Evolutionary conservation across 1,139 yeast genomes (phyloP).

Genomic region (Taiozyma sp.): DNA sequence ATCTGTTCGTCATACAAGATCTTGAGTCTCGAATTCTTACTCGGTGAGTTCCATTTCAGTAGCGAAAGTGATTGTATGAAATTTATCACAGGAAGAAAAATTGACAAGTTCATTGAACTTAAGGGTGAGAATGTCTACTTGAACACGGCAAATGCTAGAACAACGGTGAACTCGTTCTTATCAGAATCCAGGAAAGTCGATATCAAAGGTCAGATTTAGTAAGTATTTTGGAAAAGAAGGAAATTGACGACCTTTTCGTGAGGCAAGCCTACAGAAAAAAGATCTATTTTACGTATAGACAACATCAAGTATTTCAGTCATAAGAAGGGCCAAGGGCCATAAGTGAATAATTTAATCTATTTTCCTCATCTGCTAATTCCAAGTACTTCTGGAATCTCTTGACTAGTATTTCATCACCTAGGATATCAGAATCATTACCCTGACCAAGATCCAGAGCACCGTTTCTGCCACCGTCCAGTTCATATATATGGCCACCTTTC

Average conservation of each 20-base stretch:
- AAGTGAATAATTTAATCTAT: constrained; percentile 59
- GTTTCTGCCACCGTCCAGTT: constrained; percentile 82
- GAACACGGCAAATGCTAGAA: constrained; percentile 42
- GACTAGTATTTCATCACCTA: constrained; percentile 47
- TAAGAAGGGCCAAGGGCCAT: constrained; percentile 57
- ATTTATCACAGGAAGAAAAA: constrained; percentile 40
- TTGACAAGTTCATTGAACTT: constrained; percentile 34
- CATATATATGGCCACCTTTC: constrained; percentile 59
- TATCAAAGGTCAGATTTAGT: constrained; percentile 79
- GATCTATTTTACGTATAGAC: not conserved
- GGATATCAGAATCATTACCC: constrained; percentile 37
- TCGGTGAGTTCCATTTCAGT: constrained; percentile 43
- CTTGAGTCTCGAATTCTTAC: constrained; percentile 42
- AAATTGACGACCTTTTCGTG: not conserved
- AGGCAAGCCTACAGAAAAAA: not conserved
- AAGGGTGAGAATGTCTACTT: constrained; percentile 30
- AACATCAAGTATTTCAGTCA: constrained; percentile 7
- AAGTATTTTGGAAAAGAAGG: constrained; percentile 1
- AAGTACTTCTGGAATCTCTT: constrained; percentile 64
- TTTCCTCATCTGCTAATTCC: constrained; percentile 52
- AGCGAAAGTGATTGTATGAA: constrained; percentile 28
- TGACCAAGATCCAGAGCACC: constrained; percentile 71
- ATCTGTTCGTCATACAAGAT: constrained; percentile 61
- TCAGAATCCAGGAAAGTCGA: constrained; percentile 62
- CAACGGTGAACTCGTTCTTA: constrained; percentile 39